Base-by-base conservation (phyloP, 2,329 filamentous ascomycete species). In the Trichoderma pleuroti region DNA sequence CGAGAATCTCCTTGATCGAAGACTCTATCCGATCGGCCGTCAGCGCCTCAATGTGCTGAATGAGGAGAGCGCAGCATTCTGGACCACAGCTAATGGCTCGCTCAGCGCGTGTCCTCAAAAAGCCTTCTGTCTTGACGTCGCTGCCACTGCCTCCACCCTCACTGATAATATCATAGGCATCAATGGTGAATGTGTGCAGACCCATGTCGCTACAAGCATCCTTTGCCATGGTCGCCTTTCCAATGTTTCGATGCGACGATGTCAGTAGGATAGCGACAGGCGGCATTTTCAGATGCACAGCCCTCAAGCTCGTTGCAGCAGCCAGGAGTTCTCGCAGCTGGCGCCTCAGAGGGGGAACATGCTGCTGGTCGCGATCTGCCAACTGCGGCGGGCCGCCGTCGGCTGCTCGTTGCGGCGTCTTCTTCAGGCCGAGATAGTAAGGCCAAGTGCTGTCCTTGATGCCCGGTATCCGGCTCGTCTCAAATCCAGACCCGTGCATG, bases 131-230 rank as follows among this genome's bases (percentile, higher is more conserved):
- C 81, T 98, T 98, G 32, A 97, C 92, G 77, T 99, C 96, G 69
- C 92, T 91, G 10, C 93, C 93, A 67, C 93, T 93, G 1, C 91
- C 92, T 11, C 80, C 80, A 16, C 93, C 93, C 79, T 98, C 95
- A n/a, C 93, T 95, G 5, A 97, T 85, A 54, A 99, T 93, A 76
- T 99, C 96, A 76, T 97, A 97, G 0, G 93, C 92, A 79, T 98
- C 94, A 66, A 99, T 92, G 0, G 88, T 82, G 78, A 97, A 98
- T 0, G 90, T 92, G 79, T 99, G 96, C 18, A 98, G 85, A 4
- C 96, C 96, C 73, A 98, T 91, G 76, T 98, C 95, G 3, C 92
- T 87, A 79, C 94, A 97, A 5, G 94, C 94, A 56, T 89, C 88
- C 1, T 85, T 86, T 0, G 93, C 93, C 26, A 94, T 82, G 3